These are phyloP conservation scores for Amphicarpaea edgeworthii DNA, from an alignment of 306 rosid species.

Conservation along the genomic window DNA sequence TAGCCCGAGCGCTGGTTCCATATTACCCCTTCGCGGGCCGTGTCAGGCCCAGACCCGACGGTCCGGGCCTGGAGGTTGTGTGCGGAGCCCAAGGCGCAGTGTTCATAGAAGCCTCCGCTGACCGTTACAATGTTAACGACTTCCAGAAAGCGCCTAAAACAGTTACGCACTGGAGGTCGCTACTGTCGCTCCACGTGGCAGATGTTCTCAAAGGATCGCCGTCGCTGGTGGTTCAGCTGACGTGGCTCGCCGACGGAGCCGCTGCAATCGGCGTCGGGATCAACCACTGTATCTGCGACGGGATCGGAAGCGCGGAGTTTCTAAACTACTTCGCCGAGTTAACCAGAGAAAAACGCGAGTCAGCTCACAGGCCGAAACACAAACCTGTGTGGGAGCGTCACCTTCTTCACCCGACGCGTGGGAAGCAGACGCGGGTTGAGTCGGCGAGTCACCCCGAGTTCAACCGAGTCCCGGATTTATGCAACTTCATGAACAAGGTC, in stretches of 20 bases:
- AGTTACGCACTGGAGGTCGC: conserved; percentile 4
- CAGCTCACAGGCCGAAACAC: no score
- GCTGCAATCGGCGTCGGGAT: background rate
- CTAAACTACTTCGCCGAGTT: conserved; percentile 12
- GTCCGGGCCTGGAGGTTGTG: background rate
- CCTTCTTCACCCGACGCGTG: background rate
- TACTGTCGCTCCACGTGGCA: conserved; percentile 1
- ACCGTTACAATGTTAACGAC: conserved; percentile 1
- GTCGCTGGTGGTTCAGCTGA: conserved; percentile 5
- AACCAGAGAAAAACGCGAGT: background rate
- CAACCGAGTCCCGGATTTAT: background rate
- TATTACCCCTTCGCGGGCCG: conserved; percentile 9
- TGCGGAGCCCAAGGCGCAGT: background rate
- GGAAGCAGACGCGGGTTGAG: background rate
- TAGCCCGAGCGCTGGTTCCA: background rate
- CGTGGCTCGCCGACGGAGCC: conserved; percentile 2
- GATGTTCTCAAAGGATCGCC: background rate
- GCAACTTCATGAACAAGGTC: background rate
- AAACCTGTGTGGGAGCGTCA: background rate
- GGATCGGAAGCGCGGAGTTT: conserved; percentile 16
- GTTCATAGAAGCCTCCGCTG: conserved; percentile 5
- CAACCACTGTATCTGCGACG: conserved; percentile 7
- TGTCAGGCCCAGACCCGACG: background rate
- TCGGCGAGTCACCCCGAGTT: background rate
- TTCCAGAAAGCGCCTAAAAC: conserved; percentile 9